Percentiles rank a stretch among this genome's conserved stretches.
phyloP scores from a whole-genome alignment of 164 flowering plant genomes.

The Euptelea pleiosperma region DNA sequence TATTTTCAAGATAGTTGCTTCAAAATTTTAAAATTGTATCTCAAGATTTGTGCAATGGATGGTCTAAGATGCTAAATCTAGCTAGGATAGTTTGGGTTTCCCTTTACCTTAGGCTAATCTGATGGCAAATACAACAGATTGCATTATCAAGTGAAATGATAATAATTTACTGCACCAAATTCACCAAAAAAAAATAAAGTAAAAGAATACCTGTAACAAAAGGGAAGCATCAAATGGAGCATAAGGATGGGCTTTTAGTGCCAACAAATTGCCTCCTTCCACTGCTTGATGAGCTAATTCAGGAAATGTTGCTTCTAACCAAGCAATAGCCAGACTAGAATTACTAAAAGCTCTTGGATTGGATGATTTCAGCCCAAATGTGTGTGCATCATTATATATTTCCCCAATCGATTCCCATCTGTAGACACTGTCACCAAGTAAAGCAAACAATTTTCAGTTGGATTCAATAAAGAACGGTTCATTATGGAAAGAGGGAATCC shows the following conservation, averaged over 20 bases:
- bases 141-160: not conserved
- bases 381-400: conserved; percentile 72
- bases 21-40: too few relatives aligned
- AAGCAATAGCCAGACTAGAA: conserved; percentile 76
- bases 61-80: too few relatives aligned
- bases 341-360: conserved; percentile 59
- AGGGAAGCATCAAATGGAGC: conserved; percentile 75
- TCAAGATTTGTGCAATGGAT: too few relatives aligned
- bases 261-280: conserved; percentile 33
- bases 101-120: too few relatives aligned
- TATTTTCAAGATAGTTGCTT: too few relatives aligned
- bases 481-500: not conserved
- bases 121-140: too few relatives aligned
- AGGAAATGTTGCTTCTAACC: conserved; percentile 95
- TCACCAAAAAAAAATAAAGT: not conserved
- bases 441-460: conserved; percentile 2
- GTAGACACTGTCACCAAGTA: conserved; percentile 51
- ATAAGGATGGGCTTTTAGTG: conserved; percentile 62
- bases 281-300: conserved; percentile 42
- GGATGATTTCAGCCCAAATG: conserved; percentile 64
- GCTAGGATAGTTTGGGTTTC: too few relatives aligned
- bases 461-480: not conserved
- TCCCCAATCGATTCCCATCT: conserved; percentile 70
- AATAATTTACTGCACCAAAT: not conserved
- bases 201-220: conserved; percentile 60